Evolutionary conservation across 2,329 filamentous ascomycete species (phyloP), one percentile per base, ranked within the genome.

Genomic region (Colletotrichum lupini): DNA sequence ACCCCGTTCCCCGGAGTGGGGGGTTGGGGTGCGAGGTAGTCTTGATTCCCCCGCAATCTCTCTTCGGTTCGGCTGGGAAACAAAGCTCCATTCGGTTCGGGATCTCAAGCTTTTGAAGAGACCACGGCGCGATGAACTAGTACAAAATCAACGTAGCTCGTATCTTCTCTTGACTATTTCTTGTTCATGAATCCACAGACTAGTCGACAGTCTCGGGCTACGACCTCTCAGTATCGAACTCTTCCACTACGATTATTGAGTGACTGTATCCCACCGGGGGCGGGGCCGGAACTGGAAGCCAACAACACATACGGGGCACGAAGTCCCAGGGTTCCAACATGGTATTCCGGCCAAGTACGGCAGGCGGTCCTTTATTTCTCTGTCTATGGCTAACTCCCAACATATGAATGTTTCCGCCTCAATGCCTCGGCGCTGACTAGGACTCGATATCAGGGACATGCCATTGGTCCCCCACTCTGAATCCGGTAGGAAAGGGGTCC

Each of bases 401-500:
- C 16, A n/a, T 46, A 6, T 16, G 4, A 9, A n/a, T 46, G 2
- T 46, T 46, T 46, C 16, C 19, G 1, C 42, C 16, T n/a, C 7
- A 16, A 3, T 46, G 16, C 6, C 19, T n/a, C 42, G 16, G 19
- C 42, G 16, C 14, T n/a, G 42, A 46, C 42, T n/a, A 46, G 16
- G 14, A 46, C 16, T 19, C 42, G 19, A 19, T 19, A n/a, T n/a
- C 3, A 46, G 42, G 16, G 16, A 46, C 19, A 46, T n/a, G 42
- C 42, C 42, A 46, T 46, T 67, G 64, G 64, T 52, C 53, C 28
- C 16, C 63, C 35, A 46, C 63, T 30, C 63, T 58, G 53, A 26
- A 85, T 2, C 82, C 82, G 16, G 78, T 73, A 11, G 83, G 85
- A 70, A 85, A 87, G 0, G 85, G 85, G 76, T 87, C 85, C 0